Percentiles rank a stretch among this genome's conserved stretches.
Evolutionary conservation across 2,329 filamentous ascomycete species (phyloP).

Genomic region (Paramyrothecium roridum): DNA sequence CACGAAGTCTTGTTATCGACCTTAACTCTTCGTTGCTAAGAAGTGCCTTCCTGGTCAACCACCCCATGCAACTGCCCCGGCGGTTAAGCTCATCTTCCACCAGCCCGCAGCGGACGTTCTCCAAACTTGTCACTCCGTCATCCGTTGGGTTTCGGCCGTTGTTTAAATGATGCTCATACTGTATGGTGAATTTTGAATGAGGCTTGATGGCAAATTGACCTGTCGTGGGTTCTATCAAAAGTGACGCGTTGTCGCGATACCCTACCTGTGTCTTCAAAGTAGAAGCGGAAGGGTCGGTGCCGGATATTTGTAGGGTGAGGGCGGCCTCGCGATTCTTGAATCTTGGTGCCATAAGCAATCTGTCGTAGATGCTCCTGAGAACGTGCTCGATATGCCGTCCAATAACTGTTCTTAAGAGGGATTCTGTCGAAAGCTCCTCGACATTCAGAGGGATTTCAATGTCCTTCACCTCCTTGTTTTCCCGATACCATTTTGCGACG

Average conservation of each 20-base stretch:
- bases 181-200: constrained; percentile 50
- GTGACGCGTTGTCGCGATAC: constrained; percentile 51
- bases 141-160: constrained; percentile 50
- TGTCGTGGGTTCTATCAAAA: constrained; percentile 74
- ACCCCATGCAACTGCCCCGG: constrained; percentile 61
- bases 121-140: constrained; percentile 56
- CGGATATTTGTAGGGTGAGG: constrained; percentile 55
- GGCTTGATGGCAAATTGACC: constrained; percentile 73
- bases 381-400: constrained; percentile 72
- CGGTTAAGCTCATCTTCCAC: constrained; percentile 60
- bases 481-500: constrained; percentile 77
- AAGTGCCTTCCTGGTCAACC: constrained; percentile 51
- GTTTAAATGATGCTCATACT: constrained; percentile 66
- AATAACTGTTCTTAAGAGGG: constrained; percentile 70
- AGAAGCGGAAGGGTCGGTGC: constrained; percentile 63
- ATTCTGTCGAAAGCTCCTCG: constrained; percentile 67
- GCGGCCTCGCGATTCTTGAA: constrained; percentile 59
- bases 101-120: constrained; percentile 59
- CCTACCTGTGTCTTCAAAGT: constrained; percentile 68
- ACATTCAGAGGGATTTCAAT: constrained; percentile 66
- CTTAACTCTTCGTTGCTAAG: constrained; percentile 54
- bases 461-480: constrained; percentile 71
- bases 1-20: constrained; percentile 58
- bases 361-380: constrained; percentile 62
- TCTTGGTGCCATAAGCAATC: constrained; percentile 55